Evolutionary conservation across 805 yeast genomes (phyloP).

Genomic region (Monosporozyma unispora): DNA sequence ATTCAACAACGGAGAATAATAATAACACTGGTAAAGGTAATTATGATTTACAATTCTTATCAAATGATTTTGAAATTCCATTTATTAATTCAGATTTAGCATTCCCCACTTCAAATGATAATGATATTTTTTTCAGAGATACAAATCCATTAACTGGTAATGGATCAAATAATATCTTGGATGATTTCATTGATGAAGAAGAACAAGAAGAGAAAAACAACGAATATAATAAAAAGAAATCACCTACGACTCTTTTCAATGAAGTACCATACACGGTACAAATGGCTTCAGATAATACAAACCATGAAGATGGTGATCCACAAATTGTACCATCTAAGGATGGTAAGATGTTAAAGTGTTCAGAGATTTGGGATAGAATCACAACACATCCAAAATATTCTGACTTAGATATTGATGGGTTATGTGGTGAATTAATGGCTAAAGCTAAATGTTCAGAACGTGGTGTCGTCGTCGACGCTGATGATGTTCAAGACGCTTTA

Average conservation of each 20-base stretch:
- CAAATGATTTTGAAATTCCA: slow-evolving; percentile 9
- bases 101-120: slow-evolving; percentile 17
- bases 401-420: slow-evolving; percentile 88
- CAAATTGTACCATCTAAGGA: slow-evolving; percentile 65
- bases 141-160: neutral
- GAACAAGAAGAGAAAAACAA: neutral
- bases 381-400: slow-evolving; percentile 90
- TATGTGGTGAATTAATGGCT: slow-evolving; percentile 78
- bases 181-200: slow-evolving; percentile 5
- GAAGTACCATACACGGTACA: slow-evolving; percentile 8
- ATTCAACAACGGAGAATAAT: neutral
- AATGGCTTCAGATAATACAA: neutral
- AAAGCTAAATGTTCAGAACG: slow-evolving; percentile 93
- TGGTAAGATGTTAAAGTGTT: slow-evolving; percentile 55
- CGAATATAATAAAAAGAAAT: neutral
- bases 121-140: slow-evolving; percentile 13
- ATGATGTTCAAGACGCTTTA: slow-evolving; percentile 59
- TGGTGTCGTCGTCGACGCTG: slow-evolving; percentile 80
- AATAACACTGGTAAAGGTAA: neutral
- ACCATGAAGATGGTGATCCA: slow-evolving; percentile 21
- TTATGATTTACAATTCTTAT: neutral
- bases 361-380: slow-evolving; percentile 94
- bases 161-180: neutral
- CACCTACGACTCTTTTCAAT: slow-evolving; percentile 8
- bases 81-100: slow-evolving; percentile 26